Base-by-base conservation (phyloP, 768 basidiomycete genomes). In the Gelatoporia subvermispora region DNA sequence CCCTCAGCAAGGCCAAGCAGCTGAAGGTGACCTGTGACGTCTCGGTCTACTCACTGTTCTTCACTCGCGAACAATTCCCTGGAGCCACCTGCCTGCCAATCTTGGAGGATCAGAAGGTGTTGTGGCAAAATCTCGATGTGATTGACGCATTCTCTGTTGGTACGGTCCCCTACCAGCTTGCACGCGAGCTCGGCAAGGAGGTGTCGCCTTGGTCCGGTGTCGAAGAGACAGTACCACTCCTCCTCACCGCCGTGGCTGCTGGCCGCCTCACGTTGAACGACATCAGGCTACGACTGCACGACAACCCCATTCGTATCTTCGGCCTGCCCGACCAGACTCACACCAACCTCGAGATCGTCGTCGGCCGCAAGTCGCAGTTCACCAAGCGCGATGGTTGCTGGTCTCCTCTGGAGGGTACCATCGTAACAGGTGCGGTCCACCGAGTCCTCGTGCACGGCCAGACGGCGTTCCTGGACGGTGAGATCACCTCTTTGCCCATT, bases 11-110 rank as follows among this genome's bases (percentile, higher is more conserved):
- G 72, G 85, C 85, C 36, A 94, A 93, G 72, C 75, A 88, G 11
- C 79, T 98, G 58, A 88, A 90, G 60, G 95, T 97, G 43, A 97
- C 95, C 3, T 98, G 95, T 66, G 96, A 99, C 58, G 91, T 96
- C 25, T 84, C 93, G 13, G 77, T 97, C 43, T 97, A 88, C 67
- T 79, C 90, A 16, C 71, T 99, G 45, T 97, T 96, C 79, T 94
- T 91, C 72, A 80, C 78, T 2, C 74, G 71, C 39, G 86, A 85
- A 46, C 76, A 89, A 51, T 94, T 81, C 72, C 84, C 85, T 1
- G 70, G 68, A 1, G 74, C 82, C 17, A 70, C 72, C 2, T 72
- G 75, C 55, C 76, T 96, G 35, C 94, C 93, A 3, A 75, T 86
- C 0, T 60, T 66, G 2, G 79, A 82, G 45, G 90, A 94, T 55